A percentile compares a stretch with the other conserved stretches of the same genome.
phyloP scores from a whole-genome alignment of 345 rosid genomes.

The Melastoma malabathricum region DNA sequence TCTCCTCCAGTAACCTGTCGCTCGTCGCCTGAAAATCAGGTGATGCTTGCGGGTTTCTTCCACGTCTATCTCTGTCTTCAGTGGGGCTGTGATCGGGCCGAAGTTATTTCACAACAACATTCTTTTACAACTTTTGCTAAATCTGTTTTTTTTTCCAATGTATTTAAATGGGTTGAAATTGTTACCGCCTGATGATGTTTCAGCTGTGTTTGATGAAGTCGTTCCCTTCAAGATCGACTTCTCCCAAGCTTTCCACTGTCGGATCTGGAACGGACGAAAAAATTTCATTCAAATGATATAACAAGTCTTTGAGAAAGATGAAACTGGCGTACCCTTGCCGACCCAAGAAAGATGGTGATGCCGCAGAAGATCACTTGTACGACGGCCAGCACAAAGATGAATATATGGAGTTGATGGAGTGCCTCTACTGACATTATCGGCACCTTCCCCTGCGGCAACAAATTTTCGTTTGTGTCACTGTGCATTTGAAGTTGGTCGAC shows the following conservation, averaged over 20 bases:
- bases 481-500: too few species aligned
- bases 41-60: slow-evolving; percentile 14
- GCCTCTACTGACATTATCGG: slow-evolving; percentile 58
- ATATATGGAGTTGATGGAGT: slow-evolving; percentile 74
- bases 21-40: slow-evolving; percentile 23
- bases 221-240: slow-evolving; percentile 5
- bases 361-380: slow-evolving; percentile 69
- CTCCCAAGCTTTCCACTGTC: slow-evolving; percentile 82
- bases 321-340: slow-evolving; percentile 35
- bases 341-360: slow-evolving; percentile 66
- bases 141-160: too few species aligned
- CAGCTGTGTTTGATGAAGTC: not conserved
- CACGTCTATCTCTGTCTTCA: slow-evolving; percentile 1
- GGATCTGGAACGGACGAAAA: slow-evolving; percentile 63
- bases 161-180: not conserved
- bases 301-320: not conserved
- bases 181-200: not conserved
- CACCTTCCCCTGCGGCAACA: slow-evolving; percentile 67
- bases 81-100: slow-evolving; percentile 7
- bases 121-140: too few species aligned
- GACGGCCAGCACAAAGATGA: slow-evolving; percentile 78
- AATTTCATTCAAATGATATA: too few species aligned
- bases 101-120: too few species aligned
- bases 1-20: slow-evolving; percentile 49
- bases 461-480: too few species aligned